These are phyloP conservation scores for Lactarius sp. DNA, from an alignment of 768 basidiomycete species.

Conservation along the genomic window DNA sequence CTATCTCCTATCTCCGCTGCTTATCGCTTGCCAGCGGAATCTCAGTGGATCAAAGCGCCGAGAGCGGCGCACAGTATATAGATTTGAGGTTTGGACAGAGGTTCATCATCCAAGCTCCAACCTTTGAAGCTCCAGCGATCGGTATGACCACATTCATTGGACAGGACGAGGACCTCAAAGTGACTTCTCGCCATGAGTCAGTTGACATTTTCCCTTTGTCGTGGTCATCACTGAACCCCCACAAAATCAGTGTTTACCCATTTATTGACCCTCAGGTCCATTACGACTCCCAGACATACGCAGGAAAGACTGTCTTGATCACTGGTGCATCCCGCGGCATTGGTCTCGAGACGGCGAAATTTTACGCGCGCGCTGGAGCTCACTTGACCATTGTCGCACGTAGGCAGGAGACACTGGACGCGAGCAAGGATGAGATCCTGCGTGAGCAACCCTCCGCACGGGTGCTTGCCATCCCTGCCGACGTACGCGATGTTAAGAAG, in stretches of 20 bases:
- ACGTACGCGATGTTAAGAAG: not conserved
- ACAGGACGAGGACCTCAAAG: too few relatives aligned
- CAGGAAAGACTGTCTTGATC: constrained; percentile 8
- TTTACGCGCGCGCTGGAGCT: constrained; percentile 1
- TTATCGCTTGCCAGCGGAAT: too few relatives aligned
- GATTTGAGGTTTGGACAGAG: too few relatives aligned
- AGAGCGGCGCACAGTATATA: too few relatives aligned
- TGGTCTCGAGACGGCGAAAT: constrained; percentile 29
- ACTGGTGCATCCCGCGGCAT: constrained; percentile 25
- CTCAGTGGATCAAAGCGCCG: too few relatives aligned
- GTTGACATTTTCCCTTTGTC: too few relatives aligned
- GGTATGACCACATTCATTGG: too few relatives aligned
- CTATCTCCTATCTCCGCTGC: too few relatives aligned
- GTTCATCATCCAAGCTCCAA: too few relatives aligned
- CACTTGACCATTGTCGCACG: constrained; percentile 14
- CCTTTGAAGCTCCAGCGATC: too few relatives aligned
- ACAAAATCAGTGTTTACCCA: not conserved
- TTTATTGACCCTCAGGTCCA: not conserved
- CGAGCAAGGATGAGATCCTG: constrained; percentile 1
- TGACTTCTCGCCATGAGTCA: too few relatives aligned
- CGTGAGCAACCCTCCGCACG: not conserved
- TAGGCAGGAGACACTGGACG: constrained; percentile 7
- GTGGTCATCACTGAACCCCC: too few relatives aligned
- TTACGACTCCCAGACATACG: not conserved
- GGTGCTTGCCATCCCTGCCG: not conserved